phyloP scores from a whole-genome alignment of 2,329 filamentous ascomycete genomes.

The Paecilomyces fulvus region DNA sequence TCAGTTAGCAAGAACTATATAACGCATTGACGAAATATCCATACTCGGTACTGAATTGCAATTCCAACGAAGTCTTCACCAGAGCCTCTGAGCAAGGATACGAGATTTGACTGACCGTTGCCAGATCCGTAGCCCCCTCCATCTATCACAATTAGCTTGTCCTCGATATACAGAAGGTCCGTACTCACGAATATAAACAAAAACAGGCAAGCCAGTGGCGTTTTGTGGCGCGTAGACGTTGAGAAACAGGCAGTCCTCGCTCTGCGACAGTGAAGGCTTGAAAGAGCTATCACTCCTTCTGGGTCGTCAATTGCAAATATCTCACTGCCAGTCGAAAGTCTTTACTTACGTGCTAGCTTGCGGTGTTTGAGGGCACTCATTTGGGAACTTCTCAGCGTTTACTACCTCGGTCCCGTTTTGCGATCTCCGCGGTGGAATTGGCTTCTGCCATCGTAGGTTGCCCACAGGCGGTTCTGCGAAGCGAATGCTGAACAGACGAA shows the following conservation, averaged over 20 bases:
- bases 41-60: slow-evolving; percentile 42
- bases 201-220: slow-evolving; percentile 20
- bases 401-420: slow-evolving; percentile 15
- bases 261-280: background rate
- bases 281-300: background rate
- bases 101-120: slow-evolving; percentile 28
- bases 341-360: slow-evolving; percentile 6
- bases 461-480: slow-evolving; percentile 25
- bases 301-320: slow-evolving; percentile 10
- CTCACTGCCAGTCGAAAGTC: slow-evolving; percentile 2
- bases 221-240: slow-evolving; percentile 23
- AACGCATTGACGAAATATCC: slow-evolving; percentile 1
- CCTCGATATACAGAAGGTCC: slow-evolving; percentile 6
- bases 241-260: slow-evolving; percentile 26
- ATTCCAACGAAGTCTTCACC: slow-evolving; percentile 40
- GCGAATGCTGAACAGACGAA: slow-evolving; percentile 20
- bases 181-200: slow-evolving; percentile 17
- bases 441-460: slow-evolving; percentile 21
- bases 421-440: slow-evolving; percentile 12
- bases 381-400: slow-evolving; percentile 12
- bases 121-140: slow-evolving; percentile 29
- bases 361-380: slow-evolving; percentile 23
- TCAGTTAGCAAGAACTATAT: background rate
- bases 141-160: slow-evolving; percentile 6
- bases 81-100: slow-evolving; percentile 36